phyloP scores from a whole-genome alignment of 768 basidiomycete genomes.

The Boletus speciosus region DNA sequence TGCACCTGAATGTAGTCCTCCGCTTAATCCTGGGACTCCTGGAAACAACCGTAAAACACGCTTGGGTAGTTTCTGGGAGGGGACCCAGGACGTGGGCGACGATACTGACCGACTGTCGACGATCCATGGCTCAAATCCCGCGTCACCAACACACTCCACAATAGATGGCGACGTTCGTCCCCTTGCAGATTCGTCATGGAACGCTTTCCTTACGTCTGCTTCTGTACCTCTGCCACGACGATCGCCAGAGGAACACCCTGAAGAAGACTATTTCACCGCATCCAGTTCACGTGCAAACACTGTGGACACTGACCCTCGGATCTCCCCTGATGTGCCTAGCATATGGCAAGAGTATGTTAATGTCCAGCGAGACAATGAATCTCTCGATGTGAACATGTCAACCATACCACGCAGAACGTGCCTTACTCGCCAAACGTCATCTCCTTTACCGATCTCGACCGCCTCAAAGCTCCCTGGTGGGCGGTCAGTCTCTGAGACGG shows the following conservation, averaged over 20 bases:
- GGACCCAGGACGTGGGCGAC: conserved; percentile 63
- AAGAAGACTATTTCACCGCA: conserved; percentile 33
- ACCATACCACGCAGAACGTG: conserved; percentile 50
- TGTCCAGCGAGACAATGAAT: conserved; percentile 25
- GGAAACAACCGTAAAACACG: conserved; percentile 53
- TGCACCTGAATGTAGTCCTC: conserved; percentile 33
- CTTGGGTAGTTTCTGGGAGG: conserved; percentile 73
- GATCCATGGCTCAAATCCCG: conserved; percentile 23
- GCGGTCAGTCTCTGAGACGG: conserved; percentile 32
- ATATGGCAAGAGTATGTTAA: conserved; percentile 28
- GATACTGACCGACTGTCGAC: conserved; percentile 21
- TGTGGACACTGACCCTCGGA: conserved; percentile 14
- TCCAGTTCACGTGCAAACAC: conserved; percentile 24
- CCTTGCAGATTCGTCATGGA: conserved; percentile 9
- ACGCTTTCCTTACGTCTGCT: conserved; percentile 1
- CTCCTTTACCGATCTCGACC: conserved; percentile 51
- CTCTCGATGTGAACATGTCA: conserved; percentile 30
- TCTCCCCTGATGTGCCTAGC: conserved; percentile 14
- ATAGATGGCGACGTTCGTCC: conserved; percentile 1
- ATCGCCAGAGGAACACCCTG: conserved; percentile 22
- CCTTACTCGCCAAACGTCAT: conserved; percentile 61
- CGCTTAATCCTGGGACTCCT: conserved; percentile 40
- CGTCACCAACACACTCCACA: conserved; percentile 19
- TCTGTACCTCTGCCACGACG: conserved; percentile 21
- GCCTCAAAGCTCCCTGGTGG: conserved; percentile 30